phyloP scores from a whole-genome alignment of 2,329 filamentous ascomycete genomes.

The Diaporthe batatas region DNA sequence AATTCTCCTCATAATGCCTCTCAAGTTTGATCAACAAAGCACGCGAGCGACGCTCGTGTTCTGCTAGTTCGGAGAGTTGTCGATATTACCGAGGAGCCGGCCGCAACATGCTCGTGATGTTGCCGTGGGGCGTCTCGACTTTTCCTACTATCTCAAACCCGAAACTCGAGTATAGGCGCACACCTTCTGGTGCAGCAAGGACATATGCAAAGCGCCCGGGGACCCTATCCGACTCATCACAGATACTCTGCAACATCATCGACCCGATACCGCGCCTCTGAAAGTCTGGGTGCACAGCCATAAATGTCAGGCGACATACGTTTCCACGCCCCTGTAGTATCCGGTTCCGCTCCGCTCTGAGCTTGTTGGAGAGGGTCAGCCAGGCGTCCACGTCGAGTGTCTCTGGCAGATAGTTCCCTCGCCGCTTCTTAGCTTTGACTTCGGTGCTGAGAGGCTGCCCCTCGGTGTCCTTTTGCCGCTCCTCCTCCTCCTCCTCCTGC shows the following conservation, averaged over 20 bases:
- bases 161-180: not conserved
- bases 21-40: too few relatives aligned
- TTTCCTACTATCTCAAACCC: not conserved
- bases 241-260: not conserved
- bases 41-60: not conserved
- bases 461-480: not conserved
- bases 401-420: conserved; percentile 2
- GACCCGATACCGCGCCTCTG: not conserved
- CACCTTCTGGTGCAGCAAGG: not conserved
- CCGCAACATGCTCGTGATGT: conserved; percentile 8
- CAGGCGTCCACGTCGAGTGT: conserved; percentile 11
- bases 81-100: not conserved
- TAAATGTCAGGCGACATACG: conserved; percentile 13
- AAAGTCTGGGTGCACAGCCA: not conserved
- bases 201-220: conserved; percentile 1
- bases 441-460: not conserved
- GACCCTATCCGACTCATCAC: not conserved
- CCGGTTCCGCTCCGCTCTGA: not conserved
- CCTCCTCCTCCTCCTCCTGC: not conserved
- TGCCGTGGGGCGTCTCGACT: not conserved
- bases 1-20: too few relatives aligned
- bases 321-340: not conserved
- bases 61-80: not conserved
- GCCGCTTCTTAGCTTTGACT: not conserved
- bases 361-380: conserved; percentile 2